Conservation (phyloP, 208 protist species). For the Leishmania martiniquensis region DNA sequence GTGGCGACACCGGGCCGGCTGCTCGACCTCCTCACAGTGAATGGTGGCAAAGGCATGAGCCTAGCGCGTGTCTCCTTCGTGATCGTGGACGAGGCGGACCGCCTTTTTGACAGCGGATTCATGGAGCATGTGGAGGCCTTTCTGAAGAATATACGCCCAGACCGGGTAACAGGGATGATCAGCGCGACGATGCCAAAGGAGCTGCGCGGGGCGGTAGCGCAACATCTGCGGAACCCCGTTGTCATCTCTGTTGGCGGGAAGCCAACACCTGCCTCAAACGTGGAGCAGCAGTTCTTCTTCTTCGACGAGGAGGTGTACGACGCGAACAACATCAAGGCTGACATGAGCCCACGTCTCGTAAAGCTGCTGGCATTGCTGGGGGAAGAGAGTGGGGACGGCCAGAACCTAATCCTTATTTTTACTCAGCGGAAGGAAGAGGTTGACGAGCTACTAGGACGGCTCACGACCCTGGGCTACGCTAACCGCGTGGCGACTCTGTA, state of each 20-base stretch:
- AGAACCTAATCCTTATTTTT: slow-evolving; percentile 92
- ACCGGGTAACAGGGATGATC: slow-evolving; percentile 91
- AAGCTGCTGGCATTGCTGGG: slow-evolving; percentile 88
- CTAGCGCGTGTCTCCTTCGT: slow-evolving; percentile 83
- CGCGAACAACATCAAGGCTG: slow-evolving; percentile 48
- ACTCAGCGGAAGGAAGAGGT: slow-evolving; percentile 90
- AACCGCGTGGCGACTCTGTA: slow-evolving; percentile 81
- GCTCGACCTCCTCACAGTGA: slow-evolving; percentile 90
- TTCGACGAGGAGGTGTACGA: slow-evolving; percentile 90
- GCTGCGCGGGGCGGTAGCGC: slow-evolving; percentile 75
- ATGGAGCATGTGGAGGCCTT: slow-evolving; percentile 93
- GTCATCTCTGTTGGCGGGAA: slow-evolving; percentile 90
- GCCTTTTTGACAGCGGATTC: slow-evolving; percentile 96
- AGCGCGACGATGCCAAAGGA: slow-evolving; percentile 93
- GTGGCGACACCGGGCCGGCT: slow-evolving; percentile 86
- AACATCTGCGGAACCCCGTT: slow-evolving; percentile 77
- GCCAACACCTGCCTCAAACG: slow-evolving; percentile 83
- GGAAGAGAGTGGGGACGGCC: slow-evolving; percentile 66
- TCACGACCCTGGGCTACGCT: slow-evolving; percentile 83
- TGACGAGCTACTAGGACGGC: slow-evolving; percentile 82
- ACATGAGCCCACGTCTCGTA: slow-evolving; percentile 73
- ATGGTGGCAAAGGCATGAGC: slow-evolving; percentile 62
- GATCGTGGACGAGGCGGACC: slow-evolving; percentile 94
- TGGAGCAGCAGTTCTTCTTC: slow-evolving; percentile 91
- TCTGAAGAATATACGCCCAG: slow-evolving; percentile 87